A percentile compares a stretch with the other conserved stretches of the same genome.
Conservation (phyloP, 805 yeast species). For the Starmera caribaea region DNA sequence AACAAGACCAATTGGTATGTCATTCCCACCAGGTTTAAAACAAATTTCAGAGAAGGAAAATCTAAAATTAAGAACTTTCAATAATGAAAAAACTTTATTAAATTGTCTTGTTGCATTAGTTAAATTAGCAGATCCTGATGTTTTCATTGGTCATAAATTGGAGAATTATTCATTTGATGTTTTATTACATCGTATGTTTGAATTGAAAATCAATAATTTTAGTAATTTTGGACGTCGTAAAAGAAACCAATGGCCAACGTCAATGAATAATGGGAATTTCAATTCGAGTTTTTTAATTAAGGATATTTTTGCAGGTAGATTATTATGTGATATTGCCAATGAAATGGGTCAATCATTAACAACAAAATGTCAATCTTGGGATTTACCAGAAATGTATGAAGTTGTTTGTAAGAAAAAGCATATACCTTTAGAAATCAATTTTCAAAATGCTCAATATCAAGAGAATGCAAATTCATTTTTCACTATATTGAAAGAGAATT, state of each 20-base stretch:
- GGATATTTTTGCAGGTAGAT: constrained; percentile 75
- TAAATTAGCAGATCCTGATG: constrained; percentile 78
- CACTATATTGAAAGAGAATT: constrained; percentile 63
- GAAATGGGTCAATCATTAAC: constrained; percentile 93
- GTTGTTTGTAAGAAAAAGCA: constrained; percentile 61
- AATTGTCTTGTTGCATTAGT: constrained; percentile 66
- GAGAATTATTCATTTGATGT: constrained; percentile 75
- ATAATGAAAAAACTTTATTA: constrained; percentile 65
- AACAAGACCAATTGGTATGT: constrained; percentile 67
- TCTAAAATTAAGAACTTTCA: constrained; percentile 46
- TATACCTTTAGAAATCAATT: constrained; percentile 61
- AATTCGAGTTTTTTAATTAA: constrained; percentile 47
- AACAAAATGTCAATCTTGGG: constrained; percentile 90
- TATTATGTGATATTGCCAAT: constrained; percentile 87
- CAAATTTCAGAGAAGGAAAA: constrained; percentile 47
- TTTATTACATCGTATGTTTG: constrained; percentile 71
- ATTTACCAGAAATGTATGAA: constrained; percentile 81
- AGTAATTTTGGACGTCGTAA: constrained; percentile 76
- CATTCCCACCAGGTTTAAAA: constrained; percentile 71
- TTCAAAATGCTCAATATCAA: constrained; percentile 52
- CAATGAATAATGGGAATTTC: constrained; percentile 45
- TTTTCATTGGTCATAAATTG: constrained; percentile 77
- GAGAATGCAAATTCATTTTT: constrained; percentile 60
- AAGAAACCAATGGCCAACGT: constrained; percentile 70
- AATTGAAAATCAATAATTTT: constrained; percentile 66